These are phyloP conservation scores for Aspergillus affinis DNA, from an alignment of 495 filamentous ascomycete species.

Conservation along the genomic window DNA sequence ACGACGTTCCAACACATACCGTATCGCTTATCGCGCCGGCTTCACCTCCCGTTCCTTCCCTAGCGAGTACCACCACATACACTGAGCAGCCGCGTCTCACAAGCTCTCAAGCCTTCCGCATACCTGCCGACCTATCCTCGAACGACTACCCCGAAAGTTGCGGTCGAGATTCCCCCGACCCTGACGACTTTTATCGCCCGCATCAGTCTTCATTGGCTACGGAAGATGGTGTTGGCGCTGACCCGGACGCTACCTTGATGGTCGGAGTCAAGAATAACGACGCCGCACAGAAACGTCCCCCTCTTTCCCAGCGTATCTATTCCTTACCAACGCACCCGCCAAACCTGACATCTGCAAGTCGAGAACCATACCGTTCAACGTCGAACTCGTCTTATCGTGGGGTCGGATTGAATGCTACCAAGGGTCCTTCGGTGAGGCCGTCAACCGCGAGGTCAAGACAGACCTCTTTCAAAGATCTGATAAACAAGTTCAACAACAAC, in stretches of 20 bases:
- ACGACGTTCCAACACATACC: constrained; percentile 20
- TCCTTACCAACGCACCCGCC: constrained; percentile 30
- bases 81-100: constrained; percentile 24
- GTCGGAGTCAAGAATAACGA: constrained; percentile 27
- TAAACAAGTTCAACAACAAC: constrained; percentile 61
- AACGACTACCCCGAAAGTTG: constrained; percentile 26
- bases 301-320: constrained; percentile 26
- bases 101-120: constrained; percentile 23
- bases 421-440: constrained; percentile 17
- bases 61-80: constrained; percentile 31
- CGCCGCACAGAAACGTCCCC: constrained; percentile 16
- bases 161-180: constrained; percentile 46
- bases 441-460: constrained; percentile 37
- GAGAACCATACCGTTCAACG: constrained; percentile 32
- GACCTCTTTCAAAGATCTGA: constrained; percentile 59
- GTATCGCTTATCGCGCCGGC: constrained; percentile 20
- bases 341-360: constrained; percentile 26
- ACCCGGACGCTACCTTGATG: constrained; percentile 27
- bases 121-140: constrained; percentile 16
- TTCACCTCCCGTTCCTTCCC: constrained; percentile 27
- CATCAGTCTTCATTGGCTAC: constrained; percentile 25
- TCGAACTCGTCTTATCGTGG: constrained; percentile 37
- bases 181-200: constrained; percentile 53
- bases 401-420: constrained; percentile 23
- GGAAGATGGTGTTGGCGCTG: constrained; percentile 25